A percentile compares a stretch with the other conserved stretches of the same genome.
phyloP scores from a whole-genome alignment of 2,329 filamentous ascomycete species.

The Botrytis aclada region DNA sequence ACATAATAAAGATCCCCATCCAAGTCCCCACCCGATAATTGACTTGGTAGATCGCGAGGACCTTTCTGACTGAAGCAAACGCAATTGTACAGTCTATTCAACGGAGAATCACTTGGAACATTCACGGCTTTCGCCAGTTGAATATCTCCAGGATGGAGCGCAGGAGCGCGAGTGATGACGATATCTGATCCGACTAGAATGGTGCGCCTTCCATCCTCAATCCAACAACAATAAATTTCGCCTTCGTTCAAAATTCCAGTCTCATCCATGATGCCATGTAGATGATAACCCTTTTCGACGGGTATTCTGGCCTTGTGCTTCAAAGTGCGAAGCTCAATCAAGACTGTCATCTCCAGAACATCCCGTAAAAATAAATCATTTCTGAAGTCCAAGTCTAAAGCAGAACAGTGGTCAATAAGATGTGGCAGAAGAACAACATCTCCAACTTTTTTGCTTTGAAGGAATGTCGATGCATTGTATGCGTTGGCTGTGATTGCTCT shows the following conservation, averaged over 20 bases:
- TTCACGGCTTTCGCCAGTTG: conserved; percentile 62
- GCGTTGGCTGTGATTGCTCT: conserved; percentile 56
- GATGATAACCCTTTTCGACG: conserved; percentile 65
- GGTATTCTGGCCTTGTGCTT: conserved; percentile 78
- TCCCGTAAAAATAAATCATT: conserved; percentile 67
- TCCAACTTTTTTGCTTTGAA: conserved; percentile 61
- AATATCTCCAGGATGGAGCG: conserved; percentile 78
- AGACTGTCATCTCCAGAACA: conserved; percentile 65
- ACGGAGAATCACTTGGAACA: conserved; percentile 57
- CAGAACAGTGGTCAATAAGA: conserved; percentile 58
- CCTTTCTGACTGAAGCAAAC: conserved; percentile 75
- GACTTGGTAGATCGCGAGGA: conserved; percentile 69
- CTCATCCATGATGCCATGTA: conserved; percentile 84
- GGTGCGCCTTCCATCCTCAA: conserved; percentile 32
- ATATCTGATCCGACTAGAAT: conserved; percentile 31
- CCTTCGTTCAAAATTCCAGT: conserved; percentile 63
- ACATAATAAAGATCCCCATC: conserved; percentile 81
- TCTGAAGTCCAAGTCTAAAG: conserved; percentile 61
- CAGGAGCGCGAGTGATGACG: conserved; percentile 74
- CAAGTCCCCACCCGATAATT: conserved; percentile 76
- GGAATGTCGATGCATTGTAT: conserved; percentile 62
- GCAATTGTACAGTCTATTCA: conserved; percentile 65
- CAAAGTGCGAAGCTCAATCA: conserved; percentile 68
- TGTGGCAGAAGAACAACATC: conserved; percentile 57
- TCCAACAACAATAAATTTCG: conserved; percentile 64